A percentile compares a stretch with the other conserved stretches of the same genome.
These are phyloP conservation scores for Neofusicoccum kwambonambiense DNA, from an alignment of 2,329 filamentous ascomycete genomes.

Conservation along the genomic window DNA sequence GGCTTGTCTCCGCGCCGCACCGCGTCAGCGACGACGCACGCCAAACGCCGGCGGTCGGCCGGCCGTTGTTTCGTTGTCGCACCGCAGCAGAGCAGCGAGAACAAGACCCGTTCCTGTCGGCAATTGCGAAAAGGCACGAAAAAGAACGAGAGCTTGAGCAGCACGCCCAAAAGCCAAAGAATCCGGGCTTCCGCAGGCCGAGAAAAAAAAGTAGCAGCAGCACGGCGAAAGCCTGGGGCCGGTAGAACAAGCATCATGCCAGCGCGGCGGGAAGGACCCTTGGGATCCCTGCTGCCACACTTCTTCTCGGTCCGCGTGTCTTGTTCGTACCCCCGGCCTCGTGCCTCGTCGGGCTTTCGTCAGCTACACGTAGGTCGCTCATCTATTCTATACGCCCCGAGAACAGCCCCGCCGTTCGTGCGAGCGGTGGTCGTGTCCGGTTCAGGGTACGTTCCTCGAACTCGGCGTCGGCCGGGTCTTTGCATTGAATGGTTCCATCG, in stretches of 20 bases:
- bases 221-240: not conserved
- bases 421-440: no score
- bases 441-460: no score
- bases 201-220: not conserved
- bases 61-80: not conserved
- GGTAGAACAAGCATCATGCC: conserved; percentile 1
- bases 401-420: no score
- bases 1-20: not conserved
- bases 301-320: not conserved
- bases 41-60: not conserved
- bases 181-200: not conserved
- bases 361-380: no score
- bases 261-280: not conserved
- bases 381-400: no score
- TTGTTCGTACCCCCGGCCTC: not conserved
- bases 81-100: not conserved
- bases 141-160: not conserved
- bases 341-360: no score
- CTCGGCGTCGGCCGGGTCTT: no score
- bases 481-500: not conserved
- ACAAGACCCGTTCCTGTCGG: not conserved
- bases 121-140: not conserved
- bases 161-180: not conserved
- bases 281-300: not conserved
- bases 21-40: not conserved